These are phyloP conservation scores for Saprolegnia diclina DNA, from an alignment of 352 stramenopile species.

Conservation along the genomic window DNA sequence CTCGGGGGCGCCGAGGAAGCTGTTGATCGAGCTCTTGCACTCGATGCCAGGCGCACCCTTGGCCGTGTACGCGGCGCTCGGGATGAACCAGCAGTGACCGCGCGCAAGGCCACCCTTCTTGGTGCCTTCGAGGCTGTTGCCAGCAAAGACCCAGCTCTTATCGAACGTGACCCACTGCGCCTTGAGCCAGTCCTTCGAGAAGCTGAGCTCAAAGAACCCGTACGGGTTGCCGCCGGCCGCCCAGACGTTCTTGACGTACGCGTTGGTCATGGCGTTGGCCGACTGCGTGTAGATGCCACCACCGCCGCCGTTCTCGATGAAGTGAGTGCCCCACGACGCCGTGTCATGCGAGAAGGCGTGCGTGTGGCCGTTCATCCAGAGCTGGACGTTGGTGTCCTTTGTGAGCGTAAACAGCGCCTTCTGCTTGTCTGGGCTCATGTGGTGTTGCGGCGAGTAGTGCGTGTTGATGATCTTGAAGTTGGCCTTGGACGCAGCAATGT, in stretches of 20 bases:
- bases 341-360: constrained; percentile 72
- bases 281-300: constrained; percentile 69
- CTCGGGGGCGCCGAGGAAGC: too few species aligned
- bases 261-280: constrained; percentile 49
- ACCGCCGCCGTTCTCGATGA: constrained; percentile 71
- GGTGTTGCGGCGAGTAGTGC: constrained; percentile 69
- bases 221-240: constrained; percentile 46
- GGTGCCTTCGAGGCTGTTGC: constrained; percentile 40
- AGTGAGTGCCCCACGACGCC: constrained; percentile 74
- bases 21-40: constrained; percentile 17
- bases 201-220: constrained; percentile 57
- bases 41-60: neutral
- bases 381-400: constrained; percentile 39
- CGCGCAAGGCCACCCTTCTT: constrained; percentile 47
- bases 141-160: constrained; percentile 48
- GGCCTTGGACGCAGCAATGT: constrained; percentile 45
- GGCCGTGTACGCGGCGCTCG: constrained; percentile 15
- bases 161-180: constrained; percentile 63
- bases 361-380: constrained; percentile 71
- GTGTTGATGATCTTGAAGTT: constrained; percentile 73
- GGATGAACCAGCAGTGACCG: constrained; percentile 68
- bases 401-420: constrained; percentile 50
- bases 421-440: constrained; percentile 68
- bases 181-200: constrained; percentile 57
- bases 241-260: constrained; percentile 66